phyloP scores from a whole-genome alignment of 1,284 basidiomycete species.

The Melampsora americana region DNA sequence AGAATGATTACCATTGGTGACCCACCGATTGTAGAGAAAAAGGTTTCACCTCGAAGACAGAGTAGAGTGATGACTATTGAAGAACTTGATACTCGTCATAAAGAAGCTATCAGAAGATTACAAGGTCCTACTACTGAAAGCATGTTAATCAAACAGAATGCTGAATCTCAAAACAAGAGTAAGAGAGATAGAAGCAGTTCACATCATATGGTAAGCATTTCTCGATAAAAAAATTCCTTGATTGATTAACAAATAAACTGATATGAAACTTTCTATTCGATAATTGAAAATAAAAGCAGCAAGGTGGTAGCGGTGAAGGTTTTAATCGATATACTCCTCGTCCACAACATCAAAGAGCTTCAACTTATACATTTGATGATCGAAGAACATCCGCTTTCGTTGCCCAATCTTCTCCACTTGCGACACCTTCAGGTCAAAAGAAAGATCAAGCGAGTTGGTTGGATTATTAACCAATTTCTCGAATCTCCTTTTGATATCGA shows the following conservation, averaged over 20 bases:
- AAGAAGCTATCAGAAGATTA: conserved; percentile 30
- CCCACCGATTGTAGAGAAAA: not conserved
- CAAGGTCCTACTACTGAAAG: conserved; percentile 25
- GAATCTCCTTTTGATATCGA: too few relatives aligned
- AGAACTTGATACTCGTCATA: conserved; percentile 31
- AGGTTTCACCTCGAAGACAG: not conserved
- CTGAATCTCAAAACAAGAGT: not conserved
- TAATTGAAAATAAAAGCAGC: too few relatives aligned
- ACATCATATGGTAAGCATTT: not conserved
- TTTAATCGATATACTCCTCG: too few relatives aligned
- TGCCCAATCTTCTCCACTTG: too few relatives aligned
- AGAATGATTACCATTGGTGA: conserved; percentile 15
- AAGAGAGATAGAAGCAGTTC: not conserved
- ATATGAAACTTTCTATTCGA: not conserved
- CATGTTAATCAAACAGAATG: not conserved
- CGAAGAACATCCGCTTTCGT: too few relatives aligned
- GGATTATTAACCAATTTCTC: not conserved
- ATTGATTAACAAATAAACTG: not conserved
- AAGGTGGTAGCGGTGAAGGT: too few relatives aligned
- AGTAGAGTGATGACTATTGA: conserved; percentile 37
- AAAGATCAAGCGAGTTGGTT: not conserved
- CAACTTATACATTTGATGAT: too few relatives aligned
- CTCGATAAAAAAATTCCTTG: not conserved
- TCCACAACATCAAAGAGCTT: too few relatives aligned
- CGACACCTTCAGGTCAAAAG: not conserved